Percentiles rank a stretch among this genome's conserved stretches.
Conservation (phyloP, 2,329 filamentous ascomycete genomes). For the Metarhizium robertsii region DNA sequence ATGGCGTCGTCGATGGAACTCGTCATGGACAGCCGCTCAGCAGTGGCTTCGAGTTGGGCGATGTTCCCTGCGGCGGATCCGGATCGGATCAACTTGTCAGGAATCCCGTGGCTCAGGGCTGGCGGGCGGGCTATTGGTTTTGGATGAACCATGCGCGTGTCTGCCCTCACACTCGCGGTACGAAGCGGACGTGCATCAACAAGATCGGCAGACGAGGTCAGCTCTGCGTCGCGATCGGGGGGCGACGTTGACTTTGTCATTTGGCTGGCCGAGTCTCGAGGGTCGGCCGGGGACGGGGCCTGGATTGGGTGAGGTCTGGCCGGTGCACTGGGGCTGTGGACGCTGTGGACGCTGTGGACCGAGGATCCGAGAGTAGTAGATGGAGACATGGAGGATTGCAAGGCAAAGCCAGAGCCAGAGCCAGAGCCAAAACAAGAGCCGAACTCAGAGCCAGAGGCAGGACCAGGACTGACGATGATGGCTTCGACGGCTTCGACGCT, state of each 20-base stretch:
- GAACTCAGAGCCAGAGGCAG: background rate
- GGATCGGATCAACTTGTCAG: conserved; percentile 52
- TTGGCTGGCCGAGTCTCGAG: conserved; percentile 2
- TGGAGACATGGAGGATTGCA: background rate
- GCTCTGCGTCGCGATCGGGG: conserved; percentile 3
- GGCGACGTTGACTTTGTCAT: conserved; percentile 7
- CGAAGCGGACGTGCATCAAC: conserved; percentile 19
- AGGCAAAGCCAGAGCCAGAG: background rate
- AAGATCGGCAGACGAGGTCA: conserved; percentile 5
- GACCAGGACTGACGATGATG: background rate
- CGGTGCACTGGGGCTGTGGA: conserved; percentile 6
- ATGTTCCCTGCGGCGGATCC: conserved; percentile 59
- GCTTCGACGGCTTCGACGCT: conserved; percentile 2
- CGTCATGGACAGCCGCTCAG: conserved; percentile 63
- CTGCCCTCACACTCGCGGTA: conserved; percentile 32
- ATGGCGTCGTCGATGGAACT: conserved; percentile 74
- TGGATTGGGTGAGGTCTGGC: conserved; percentile 8
- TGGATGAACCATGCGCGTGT: conserved; percentile 30
- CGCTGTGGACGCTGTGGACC: conserved; percentile 4
- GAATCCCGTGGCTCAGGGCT: conserved; percentile 35
- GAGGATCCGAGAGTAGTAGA: background rate
- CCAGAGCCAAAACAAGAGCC: conserved; percentile 5
- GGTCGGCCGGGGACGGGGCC: conserved; percentile 3
- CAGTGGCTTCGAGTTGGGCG: conserved; percentile 64
- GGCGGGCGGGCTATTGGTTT: conserved; percentile 39